phyloP scores from a whole-genome alignment of 2,329 filamentous ascomycete genomes.

The Ploettnerulaceae sp. region DNA sequence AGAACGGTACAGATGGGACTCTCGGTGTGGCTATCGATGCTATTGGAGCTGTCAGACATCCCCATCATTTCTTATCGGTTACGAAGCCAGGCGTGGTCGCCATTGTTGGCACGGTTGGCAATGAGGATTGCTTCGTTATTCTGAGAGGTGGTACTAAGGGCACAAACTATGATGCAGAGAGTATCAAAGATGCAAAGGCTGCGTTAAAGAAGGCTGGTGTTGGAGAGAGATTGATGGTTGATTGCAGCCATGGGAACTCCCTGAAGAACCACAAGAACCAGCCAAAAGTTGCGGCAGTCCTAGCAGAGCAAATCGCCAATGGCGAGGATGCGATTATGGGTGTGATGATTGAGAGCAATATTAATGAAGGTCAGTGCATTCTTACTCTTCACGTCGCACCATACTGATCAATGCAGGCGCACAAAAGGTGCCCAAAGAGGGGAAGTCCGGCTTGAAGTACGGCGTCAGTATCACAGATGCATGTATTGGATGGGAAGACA shows the following conservation, averaged over 20 bases:
- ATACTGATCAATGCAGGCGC: constrained; percentile 48
- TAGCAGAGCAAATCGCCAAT: constrained; percentile 79
- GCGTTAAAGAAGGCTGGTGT: constrained; percentile 71
- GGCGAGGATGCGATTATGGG: constrained; percentile 87
- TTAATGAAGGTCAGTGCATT: constrained; percentile 68
- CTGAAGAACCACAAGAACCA: constrained; percentile 97
- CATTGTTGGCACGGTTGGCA: constrained; percentile 90
- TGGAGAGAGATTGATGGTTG: constrained; percentile 82
- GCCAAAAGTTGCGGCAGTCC: constrained; percentile 77
- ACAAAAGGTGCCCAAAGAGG: constrained; percentile 88
- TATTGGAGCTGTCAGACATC: constrained; percentile 85
- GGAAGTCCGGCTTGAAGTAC: constrained; percentile 79
- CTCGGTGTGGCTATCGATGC: constrained; percentile 90
- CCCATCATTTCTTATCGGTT: constrained; percentile 95
- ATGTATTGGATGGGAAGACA: constrained; percentile 93
- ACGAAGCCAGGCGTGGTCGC: constrained; percentile 94
- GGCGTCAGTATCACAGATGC: constrained; percentile 97
- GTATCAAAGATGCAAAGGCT: constrained; percentile 77
- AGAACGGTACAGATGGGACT: constrained; percentile 95
- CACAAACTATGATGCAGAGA: constrained; percentile 86
- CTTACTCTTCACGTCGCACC: neutral
- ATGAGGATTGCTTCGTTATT: constrained; percentile 96
- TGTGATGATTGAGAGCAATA: constrained; percentile 98
- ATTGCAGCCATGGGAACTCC: constrained; percentile 96
- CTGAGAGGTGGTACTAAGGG: constrained; percentile 87